These are phyloP conservation scores for Zygoascus bituminiphila DNA, from an alignment of 805 yeast species.

Conservation along the genomic window DNA sequence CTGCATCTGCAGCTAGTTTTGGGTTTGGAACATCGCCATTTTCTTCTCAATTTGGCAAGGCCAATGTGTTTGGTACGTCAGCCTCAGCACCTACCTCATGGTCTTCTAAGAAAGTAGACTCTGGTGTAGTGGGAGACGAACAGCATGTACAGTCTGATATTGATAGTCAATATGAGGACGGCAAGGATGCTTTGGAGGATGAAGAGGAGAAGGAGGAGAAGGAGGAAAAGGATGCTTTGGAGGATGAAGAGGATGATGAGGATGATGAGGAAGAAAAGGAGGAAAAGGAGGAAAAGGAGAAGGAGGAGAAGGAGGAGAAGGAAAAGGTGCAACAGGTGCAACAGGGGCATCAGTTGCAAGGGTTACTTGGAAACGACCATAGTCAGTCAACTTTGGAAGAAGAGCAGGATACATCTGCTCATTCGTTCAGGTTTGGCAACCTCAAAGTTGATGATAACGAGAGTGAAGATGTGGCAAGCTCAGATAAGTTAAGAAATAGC, in stretches of 20 bases:
- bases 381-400: no score
- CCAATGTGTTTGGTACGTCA: not conserved
- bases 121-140: not conserved
- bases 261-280: conserved; percentile 4
- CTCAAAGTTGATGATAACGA: not conserved
- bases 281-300: not conserved
- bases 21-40: not conserved
- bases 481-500: no score
- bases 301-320: not conserved
- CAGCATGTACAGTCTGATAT: not conserved
- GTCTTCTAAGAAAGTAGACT: not conserved
- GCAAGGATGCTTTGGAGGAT: not conserved
- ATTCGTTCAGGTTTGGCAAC: no score
- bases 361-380: no score
- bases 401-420: no score
- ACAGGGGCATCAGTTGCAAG: no score
- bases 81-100: not conserved
- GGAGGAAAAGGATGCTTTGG: not conserved
- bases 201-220: not conserved
- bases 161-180: no score
- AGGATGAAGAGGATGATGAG: conserved; percentile 1
- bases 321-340: conserved; percentile 4
- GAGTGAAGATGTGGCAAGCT: no score
- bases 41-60: not conserved
- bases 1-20: not conserved